These are phyloP conservation scores for Chalaropsis thielavioides DNA, from an alignment of 2,329 filamentous ascomycete genomes.

Conservation along the genomic window DNA sequence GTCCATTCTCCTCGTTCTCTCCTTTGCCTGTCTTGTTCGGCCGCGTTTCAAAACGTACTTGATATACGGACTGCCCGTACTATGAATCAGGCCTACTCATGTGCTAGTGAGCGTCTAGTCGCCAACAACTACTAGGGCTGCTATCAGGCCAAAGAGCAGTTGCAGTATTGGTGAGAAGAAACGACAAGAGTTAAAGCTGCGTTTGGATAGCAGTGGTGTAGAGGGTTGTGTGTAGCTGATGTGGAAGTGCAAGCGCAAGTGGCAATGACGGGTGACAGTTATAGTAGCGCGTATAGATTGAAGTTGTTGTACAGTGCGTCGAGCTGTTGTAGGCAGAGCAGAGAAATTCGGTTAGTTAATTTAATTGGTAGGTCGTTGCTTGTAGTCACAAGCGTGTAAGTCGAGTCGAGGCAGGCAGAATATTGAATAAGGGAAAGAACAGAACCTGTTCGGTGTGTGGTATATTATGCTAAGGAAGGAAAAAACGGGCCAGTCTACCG, in stretches of 20 bases:
- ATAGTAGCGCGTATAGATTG: not conserved
- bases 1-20: not conserved
- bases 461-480: not conserved
- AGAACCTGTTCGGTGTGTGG: not conserved
- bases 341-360: not conserved
- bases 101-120: not conserved
- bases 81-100: conserved; percentile 2
- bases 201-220: not conserved
- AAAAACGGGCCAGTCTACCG: not conserved
- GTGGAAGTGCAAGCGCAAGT: not conserved
- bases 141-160: conserved; percentile 5
- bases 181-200: not conserved
- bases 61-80: conserved; percentile 9
- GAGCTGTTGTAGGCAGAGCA: not conserved
- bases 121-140: conserved; percentile 3
- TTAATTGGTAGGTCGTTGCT: not conserved
- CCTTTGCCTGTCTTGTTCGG: not conserved
- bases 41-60: conserved; percentile 3
- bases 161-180: not conserved
- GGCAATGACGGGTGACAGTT: not conserved
- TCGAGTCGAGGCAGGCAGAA: not conserved
- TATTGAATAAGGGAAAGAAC: not conserved
- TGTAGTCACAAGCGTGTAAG: not conserved
- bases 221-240: not conserved
- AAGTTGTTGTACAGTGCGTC: not conserved